These are phyloP conservation scores for Mortierella sp. DNA, from an alignment of 371 early-diverging fungal genomes.

Conservation along the genomic window DNA sequence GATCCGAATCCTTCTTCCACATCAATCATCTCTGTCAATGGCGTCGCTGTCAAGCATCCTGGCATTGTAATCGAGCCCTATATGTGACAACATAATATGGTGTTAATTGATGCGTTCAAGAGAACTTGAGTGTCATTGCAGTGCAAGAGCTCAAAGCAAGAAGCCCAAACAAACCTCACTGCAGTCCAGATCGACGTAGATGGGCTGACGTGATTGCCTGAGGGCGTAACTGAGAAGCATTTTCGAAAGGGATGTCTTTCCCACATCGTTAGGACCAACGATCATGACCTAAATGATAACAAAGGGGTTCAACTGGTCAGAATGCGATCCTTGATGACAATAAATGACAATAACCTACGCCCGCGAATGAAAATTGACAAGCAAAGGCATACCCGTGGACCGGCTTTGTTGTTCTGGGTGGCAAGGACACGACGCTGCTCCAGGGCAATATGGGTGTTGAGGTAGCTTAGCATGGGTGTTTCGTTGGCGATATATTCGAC, in stretches of 20 bases:
- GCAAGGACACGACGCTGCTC: constrained; percentile 81
- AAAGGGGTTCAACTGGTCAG: not conserved
- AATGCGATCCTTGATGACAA: not conserved
- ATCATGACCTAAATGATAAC: constrained; percentile 76
- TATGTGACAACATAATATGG: not conserved
- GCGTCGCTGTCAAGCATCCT: constrained; percentile 86
- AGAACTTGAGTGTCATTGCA: not conserved
- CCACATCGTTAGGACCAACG: constrained; percentile 92
- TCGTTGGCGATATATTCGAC: constrained; percentile 93
- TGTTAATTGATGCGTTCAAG: not conserved
- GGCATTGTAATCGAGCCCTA: constrained; percentile 90
- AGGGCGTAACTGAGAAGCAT: constrained; percentile 89
- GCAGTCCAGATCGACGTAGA: constrained; percentile 91
- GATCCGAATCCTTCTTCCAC: constrained; percentile 90
- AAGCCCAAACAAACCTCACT: constrained; percentile 66
- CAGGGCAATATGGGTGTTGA: constrained; percentile 91
- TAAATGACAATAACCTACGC: too few relatives aligned
- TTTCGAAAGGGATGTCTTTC: constrained; percentile 90
- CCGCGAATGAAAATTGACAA: not conserved
- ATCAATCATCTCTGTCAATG: constrained; percentile 82
- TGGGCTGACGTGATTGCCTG: constrained; percentile 79
- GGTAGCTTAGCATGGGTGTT: constrained; percentile 92
- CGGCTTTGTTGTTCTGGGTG: constrained; percentile 62
- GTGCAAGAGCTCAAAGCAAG: not conserved
- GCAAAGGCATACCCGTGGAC: constrained; percentile 72